Percentiles rank a stretch among this genome's conserved stretches.
phyloP scores from a whole-genome alignment of 2,329 filamentous ascomycete species.

The Trichoderma brevicompactum region DNA sequence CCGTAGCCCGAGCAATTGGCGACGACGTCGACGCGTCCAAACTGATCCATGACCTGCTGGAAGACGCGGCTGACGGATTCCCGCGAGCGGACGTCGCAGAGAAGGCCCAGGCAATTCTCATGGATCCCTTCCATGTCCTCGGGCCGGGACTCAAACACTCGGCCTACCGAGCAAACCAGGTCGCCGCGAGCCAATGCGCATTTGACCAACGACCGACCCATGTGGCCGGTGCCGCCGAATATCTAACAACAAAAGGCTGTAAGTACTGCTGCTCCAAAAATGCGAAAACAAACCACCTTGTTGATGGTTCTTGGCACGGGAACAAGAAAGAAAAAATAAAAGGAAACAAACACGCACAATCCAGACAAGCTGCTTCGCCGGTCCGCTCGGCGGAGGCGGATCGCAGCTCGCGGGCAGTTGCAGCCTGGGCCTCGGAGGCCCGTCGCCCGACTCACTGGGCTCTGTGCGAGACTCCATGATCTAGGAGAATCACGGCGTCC shows the following conservation, averaged over 20 bases:
- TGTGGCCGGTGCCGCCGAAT: slow-evolving; percentile 96
- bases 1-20: slow-evolving; percentile 95
- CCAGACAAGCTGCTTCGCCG: slow-evolving; percentile 81
- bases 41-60: slow-evolving; percentile 70
- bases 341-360: slow-evolving; percentile 72
- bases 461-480: slow-evolving; percentile 22
- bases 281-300: not conserved
- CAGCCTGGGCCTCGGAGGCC: slow-evolving; percentile 30
- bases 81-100: slow-evolving; percentile 87
- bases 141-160: slow-evolving; percentile 74
- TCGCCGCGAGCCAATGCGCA: slow-evolving; percentile 80
- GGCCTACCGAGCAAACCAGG: slow-evolving; percentile 82
- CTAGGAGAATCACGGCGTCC: too few species aligned
- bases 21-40: slow-evolving; percentile 84
- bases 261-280: slow-evolving; percentile 1
- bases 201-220: slow-evolving; percentile 88
- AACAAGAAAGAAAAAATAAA: too few species aligned
- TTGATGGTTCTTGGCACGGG: not conserved
- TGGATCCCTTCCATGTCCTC: slow-evolving; percentile 74
- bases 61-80: slow-evolving; percentile 77
- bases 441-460: slow-evolving; percentile 27
- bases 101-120: slow-evolving; percentile 73
- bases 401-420: slow-evolving; percentile 84
- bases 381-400: slow-evolving; percentile 73
- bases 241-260: slow-evolving; percentile 56